phyloP scores from a whole-genome alignment of 805 yeast genomes.

The Myxozyma vanderwaltii region DNA sequence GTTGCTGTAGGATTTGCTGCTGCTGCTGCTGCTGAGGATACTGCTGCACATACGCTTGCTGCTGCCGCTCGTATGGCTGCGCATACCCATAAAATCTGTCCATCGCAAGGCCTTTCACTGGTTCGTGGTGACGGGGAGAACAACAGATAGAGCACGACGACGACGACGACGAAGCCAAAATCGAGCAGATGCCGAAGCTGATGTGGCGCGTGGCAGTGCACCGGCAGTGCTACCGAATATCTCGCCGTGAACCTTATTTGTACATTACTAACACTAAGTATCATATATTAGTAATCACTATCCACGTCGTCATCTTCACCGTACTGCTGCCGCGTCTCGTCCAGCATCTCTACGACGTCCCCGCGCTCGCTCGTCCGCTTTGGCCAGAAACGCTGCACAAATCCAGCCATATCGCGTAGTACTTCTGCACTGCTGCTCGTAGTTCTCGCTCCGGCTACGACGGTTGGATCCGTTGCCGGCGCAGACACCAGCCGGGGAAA shows the following conservation, averaged over 20 bases:
- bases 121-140: background rate
- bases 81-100: constrained; percentile 7
- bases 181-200: background rate
- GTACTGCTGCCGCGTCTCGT: constrained; percentile 4
- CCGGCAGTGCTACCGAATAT: constrained; percentile 8
- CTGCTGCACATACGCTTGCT: constrained; percentile 1
- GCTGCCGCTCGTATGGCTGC: constrained; percentile 5
- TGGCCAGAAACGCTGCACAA: constrained; percentile 6
- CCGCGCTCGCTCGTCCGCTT: constrained; percentile 7
- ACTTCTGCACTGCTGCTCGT: background rate
- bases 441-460: constrained; percentile 1
- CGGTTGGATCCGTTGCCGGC: background rate
- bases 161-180: too few relatives aligned
- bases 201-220: background rate
- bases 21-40: background rate
- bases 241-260: constrained; percentile 5
- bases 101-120: background rate
- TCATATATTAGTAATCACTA: background rate
- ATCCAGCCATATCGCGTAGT: background rate
- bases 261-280: background rate
- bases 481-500: background rate
- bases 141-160: background rate
- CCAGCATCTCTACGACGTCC: constrained; percentile 10
- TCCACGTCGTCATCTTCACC: background rate
- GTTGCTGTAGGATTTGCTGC: constrained; percentile 1